Evolutionary conservation across 192 early-diverging fungal genomes (phyloP).

Genomic region (Thamnidium elegans): DNA sequence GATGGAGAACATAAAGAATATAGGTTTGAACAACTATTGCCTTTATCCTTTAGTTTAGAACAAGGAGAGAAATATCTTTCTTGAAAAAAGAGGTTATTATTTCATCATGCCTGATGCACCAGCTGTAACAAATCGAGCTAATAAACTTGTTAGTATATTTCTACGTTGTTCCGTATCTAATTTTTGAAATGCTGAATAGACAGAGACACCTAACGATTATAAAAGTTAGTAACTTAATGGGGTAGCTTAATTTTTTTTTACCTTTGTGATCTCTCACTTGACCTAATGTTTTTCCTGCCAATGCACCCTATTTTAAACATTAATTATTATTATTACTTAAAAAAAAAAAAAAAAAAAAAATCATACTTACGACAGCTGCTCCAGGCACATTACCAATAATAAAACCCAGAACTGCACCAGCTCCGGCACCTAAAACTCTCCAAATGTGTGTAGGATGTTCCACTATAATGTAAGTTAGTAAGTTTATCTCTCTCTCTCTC

Average conservation of each 20-base stretch:
- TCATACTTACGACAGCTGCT: slow-evolving; percentile 25
- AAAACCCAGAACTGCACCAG: slow-evolving; percentile 33
- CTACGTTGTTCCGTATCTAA: slow-evolving; percentile 17
- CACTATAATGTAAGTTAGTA: slow-evolving; percentile 2
- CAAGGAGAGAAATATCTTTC: slow-evolving; percentile 9
- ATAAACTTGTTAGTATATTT: slow-evolving; percentile 30
- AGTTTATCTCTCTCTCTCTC: no score
- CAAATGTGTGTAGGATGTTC: slow-evolving; percentile 30
- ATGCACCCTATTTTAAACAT: slow-evolving; percentile 47
- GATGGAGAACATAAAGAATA: slow-evolving; percentile 50
- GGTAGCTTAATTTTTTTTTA: neutral
- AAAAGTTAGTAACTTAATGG: neutral
- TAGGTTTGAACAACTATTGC: slow-evolving; percentile 58
- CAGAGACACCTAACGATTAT: slow-evolving; percentile 37
- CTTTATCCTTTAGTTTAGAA: slow-evolving; percentile 75
- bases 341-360: no score
- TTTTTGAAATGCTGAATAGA: slow-evolving; percentile 38
- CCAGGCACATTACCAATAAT: slow-evolving; percentile 26
- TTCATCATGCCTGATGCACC: slow-evolving; percentile 27
- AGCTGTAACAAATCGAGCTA: slow-evolving; percentile 21
- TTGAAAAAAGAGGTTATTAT: neutral
- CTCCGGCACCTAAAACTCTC: slow-evolving; percentile 20
- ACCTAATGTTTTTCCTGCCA: slow-evolving; percentile 60
- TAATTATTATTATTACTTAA: no score
- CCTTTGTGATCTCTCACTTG: slow-evolving; percentile 59